A percentile compares a stretch with the other conserved stretches of the same genome.
Evolutionary conservation across 192 early-diverging fungal species (phyloP).

Genomic region (Kappamyces sp.): DNA sequence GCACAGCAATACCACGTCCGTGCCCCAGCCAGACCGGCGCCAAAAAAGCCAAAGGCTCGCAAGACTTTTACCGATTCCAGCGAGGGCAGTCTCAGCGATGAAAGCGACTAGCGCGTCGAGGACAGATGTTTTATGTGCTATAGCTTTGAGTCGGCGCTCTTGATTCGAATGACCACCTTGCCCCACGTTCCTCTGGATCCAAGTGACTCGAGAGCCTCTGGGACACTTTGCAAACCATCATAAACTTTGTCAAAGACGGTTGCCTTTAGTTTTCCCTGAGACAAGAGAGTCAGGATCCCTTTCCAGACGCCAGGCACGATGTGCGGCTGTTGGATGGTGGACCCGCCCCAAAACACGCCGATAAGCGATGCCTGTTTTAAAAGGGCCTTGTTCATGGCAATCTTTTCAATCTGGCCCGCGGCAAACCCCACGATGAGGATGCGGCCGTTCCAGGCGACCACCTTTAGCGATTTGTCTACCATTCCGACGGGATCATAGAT

Average conservation of each 20-base stretch:
- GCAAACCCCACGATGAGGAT: slow-evolving; percentile 82
- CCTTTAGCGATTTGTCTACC: slow-evolving; percentile 26
- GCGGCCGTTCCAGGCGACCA: slow-evolving; percentile 73
- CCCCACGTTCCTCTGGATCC: slow-evolving; percentile 66
- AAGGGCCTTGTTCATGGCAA: slow-evolving; percentile 73
- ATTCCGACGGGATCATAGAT: slow-evolving; percentile 77
- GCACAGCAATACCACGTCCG: too few relatives aligned
- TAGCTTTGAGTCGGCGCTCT: neutral
- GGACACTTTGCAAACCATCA: slow-evolving; percentile 49
- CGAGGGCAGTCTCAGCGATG: too few relatives aligned
- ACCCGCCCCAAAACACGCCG: slow-evolving; percentile 74
- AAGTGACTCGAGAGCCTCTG: slow-evolving; percentile 64
- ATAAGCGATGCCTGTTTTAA: slow-evolving; percentile 74
- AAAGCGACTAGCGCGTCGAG: too few relatives aligned
- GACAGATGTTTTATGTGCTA: too few relatives aligned
- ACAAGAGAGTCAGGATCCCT: slow-evolving; percentile 12
- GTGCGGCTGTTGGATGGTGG: slow-evolving; percentile 51
- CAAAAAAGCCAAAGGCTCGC: too few relatives aligned
- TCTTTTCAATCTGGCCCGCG: slow-evolving; percentile 58
- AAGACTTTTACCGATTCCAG: too few relatives aligned
- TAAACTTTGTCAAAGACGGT: slow-evolving; percentile 17
- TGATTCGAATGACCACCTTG: slow-evolving; percentile 62
- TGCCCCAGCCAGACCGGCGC: too few relatives aligned
- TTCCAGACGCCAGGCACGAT: slow-evolving; percentile 64
- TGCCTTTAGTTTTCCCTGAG: slow-evolving; percentile 3